A percentile compares a stretch with the other conserved stretches of the same genome.
Evolutionary conservation across 1,139 yeast genomes (phyloP).

Genomic region (Nakaseomyces kungkrabaensis): DNA sequence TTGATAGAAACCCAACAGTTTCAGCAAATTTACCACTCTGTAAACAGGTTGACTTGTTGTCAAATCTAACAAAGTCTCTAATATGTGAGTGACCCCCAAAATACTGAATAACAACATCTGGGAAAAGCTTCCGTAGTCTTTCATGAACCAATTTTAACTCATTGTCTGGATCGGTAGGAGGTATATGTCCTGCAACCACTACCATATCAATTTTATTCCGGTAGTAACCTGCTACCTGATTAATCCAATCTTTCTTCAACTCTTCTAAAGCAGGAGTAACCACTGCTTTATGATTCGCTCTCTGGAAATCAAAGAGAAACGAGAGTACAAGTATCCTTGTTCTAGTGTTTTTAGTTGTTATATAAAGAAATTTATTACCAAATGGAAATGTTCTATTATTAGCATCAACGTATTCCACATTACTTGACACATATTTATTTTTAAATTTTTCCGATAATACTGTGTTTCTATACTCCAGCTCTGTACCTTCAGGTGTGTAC

Average conservation of each 20-base stretch:
- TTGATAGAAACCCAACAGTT: constrained; percentile 78
- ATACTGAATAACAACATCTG: constrained; percentile 61
- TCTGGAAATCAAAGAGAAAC: constrained; percentile 66
- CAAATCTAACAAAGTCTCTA: constrained; percentile 69
- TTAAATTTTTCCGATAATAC: constrained; percentile 42
- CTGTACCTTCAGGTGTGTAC: constrained; percentile 58
- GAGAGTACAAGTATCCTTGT: constrained; percentile 60
- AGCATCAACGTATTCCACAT: constrained; percentile 56
- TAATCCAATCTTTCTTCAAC: constrained; percentile 50
- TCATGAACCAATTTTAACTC: constrained; percentile 41
- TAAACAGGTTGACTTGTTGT: constrained; percentile 57
- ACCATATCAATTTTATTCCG: constrained; percentile 50
- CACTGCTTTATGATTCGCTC: constrained; percentile 48
- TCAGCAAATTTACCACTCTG: constrained; percentile 93
- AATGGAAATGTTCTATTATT: constrained; percentile 50
- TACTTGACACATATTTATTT: constrained; percentile 64
- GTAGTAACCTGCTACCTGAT: constrained; percentile 38
- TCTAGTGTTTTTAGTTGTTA: constrained; percentile 48
- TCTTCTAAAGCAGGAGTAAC: constrained; percentile 57
- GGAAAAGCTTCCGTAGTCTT: constrained; percentile 47
- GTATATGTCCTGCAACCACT: constrained; percentile 72
- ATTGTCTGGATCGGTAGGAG: constrained; percentile 45
- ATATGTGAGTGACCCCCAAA: constrained; percentile 95
- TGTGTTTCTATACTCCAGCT: constrained; percentile 53
- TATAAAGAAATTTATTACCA: constrained; percentile 58